Percentiles rank a stretch among this genome's conserved stretches.
Conservation (phyloP, 208 protist species). For the Blechomonas ayalai region DNA sequence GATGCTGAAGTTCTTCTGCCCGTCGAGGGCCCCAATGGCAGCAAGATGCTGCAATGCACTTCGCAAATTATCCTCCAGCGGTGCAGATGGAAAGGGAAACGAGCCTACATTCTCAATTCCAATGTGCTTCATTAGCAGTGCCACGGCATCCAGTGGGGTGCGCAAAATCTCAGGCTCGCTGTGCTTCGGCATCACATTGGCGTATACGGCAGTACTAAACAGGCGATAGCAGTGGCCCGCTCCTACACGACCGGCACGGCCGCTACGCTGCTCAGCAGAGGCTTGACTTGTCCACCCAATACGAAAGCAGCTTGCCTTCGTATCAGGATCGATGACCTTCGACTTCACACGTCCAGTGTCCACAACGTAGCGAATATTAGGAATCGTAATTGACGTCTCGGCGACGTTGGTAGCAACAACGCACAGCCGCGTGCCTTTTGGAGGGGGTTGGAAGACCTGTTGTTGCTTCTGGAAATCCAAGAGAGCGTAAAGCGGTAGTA, state of each 20-base stretch:
- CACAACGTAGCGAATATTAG: slow-evolving; percentile 97
- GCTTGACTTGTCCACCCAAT: slow-evolving; percentile 97
- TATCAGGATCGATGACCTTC: slow-evolving; percentile 94
- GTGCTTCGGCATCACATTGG: slow-evolving; percentile 95
- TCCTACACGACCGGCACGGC: slow-evolving; percentile 92
- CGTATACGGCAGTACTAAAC: slow-evolving; percentile 95
- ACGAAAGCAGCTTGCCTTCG: slow-evolving; percentile 94
- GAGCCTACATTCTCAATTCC: slow-evolving; percentile 78
- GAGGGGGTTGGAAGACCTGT: slow-evolving; percentile 88
- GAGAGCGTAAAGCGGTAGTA: slow-evolving; percentile 98
- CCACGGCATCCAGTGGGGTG: slow-evolving; percentile 87
- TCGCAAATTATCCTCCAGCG: slow-evolving; percentile 59
- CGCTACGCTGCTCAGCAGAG: slow-evolving; percentile 95
- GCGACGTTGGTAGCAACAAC: slow-evolving; percentile 99
- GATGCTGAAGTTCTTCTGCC: slow-evolving; percentile 34
- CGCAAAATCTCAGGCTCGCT: slow-evolving; percentile 92
- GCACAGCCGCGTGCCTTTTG: slow-evolving; percentile 87
- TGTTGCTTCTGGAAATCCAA: slow-evolving; percentile 93
- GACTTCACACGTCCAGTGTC: slow-evolving; percentile 96
- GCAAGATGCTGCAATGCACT: slow-evolving; percentile 62
- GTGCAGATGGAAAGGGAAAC: slow-evolving; percentile 86
- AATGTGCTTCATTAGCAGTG: slow-evolving; percentile 89
- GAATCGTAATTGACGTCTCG: slow-evolving; percentile 99
- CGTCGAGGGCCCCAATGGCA: slow-evolving; percentile 67
- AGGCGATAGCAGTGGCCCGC: slow-evolving; percentile 98